Percentiles rank a stretch among this genome's conserved stretches.
These are phyloP conservation scores for Geotrichum ghanense DNA, from an alignment of 805 yeast genomes.

Conservation along the genomic window DNA sequence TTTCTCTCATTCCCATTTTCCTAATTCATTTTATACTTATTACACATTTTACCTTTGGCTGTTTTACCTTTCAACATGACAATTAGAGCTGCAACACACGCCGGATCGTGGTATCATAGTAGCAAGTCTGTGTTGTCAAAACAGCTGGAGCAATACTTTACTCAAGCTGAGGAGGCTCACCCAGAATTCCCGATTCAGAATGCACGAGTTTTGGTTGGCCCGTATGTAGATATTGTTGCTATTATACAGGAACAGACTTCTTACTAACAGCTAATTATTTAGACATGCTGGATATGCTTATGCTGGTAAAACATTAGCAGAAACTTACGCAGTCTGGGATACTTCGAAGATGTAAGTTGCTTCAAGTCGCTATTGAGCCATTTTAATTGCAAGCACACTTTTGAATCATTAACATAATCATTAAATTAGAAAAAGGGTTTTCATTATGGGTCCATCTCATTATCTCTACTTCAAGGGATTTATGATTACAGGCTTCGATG, in stretches of 20 bases:
- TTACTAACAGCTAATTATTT: conserved; percentile 10
- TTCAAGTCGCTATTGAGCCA: not conserved
- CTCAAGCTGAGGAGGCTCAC: conserved; percentile 20
- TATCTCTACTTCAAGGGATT: conserved; percentile 65
- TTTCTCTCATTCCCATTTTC: no score
- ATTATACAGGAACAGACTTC: not conserved
- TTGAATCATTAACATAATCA: not conserved
- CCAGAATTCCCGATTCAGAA: conserved; percentile 24
- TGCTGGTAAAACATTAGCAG: conserved; percentile 68
- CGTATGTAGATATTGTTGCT: conserved; percentile 23
- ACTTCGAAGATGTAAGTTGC: conserved; percentile 29
- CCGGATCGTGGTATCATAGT: conserved; percentile 81
- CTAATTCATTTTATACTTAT: no score
- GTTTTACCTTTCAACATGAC: conserved; percentile 12
- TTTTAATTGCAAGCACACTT: not conserved
- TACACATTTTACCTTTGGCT: no score
- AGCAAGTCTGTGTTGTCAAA: conserved; percentile 31
- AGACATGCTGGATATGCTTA: conserved; percentile 87
- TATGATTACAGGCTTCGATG: conserved; percentile 40
- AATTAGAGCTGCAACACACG: conserved; percentile 64
- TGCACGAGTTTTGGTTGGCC: conserved; percentile 47
- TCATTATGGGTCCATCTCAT: conserved; percentile 88
- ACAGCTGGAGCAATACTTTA: conserved; percentile 42
- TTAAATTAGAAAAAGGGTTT: conserved; percentile 41
- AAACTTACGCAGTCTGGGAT: conserved; percentile 67